Conservation (phyloP, 2,329 filamentous ascomycete genomes). For the Orbilia quercus region DNA sequence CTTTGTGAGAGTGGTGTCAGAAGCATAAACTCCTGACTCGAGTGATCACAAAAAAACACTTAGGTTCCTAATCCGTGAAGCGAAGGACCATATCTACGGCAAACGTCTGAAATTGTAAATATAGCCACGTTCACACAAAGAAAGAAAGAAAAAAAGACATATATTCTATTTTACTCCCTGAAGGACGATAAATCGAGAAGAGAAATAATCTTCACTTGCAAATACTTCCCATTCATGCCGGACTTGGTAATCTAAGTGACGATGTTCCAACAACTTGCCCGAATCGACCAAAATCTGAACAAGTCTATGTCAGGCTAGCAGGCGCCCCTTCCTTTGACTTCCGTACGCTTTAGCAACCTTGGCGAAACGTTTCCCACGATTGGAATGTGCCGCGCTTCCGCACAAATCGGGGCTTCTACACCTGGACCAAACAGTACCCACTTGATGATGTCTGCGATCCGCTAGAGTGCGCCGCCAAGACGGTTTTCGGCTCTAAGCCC, state of each 20-base stretch:
- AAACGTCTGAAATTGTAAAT: slow-evolving; percentile 55
- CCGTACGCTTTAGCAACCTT: not conserved
- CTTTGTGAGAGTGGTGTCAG: not conserved
- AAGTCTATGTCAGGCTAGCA: not conserved
- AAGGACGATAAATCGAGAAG: not conserved
- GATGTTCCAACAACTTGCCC: not conserved
- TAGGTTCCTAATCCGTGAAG: slow-evolving; percentile 46
- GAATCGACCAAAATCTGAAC: not conserved
- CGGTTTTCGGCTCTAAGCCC: slow-evolving; percentile 11
- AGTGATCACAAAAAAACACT: slow-evolving; percentile 16
- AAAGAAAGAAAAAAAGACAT: not conserved
- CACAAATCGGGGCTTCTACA: not conserved
- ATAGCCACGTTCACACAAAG: slow-evolving; percentile 8
- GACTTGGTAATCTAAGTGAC: not conserved
- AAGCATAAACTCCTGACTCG: not conserved
- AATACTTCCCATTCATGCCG: not conserved
- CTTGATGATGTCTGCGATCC: not conserved
- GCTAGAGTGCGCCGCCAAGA: slow-evolving; percentile 4
- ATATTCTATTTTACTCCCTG: not conserved
- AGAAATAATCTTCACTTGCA: not conserved
- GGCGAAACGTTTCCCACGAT: too few relatives aligned
- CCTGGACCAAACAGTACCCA: not conserved
- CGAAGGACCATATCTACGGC: slow-evolving; percentile 52
- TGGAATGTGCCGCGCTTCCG: not conserved
- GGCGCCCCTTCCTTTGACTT: not conserved